Evolutionary conservation across 495 filamentous ascomycete species (phyloP).

Genomic region (Schizothecium vesticola): DNA sequence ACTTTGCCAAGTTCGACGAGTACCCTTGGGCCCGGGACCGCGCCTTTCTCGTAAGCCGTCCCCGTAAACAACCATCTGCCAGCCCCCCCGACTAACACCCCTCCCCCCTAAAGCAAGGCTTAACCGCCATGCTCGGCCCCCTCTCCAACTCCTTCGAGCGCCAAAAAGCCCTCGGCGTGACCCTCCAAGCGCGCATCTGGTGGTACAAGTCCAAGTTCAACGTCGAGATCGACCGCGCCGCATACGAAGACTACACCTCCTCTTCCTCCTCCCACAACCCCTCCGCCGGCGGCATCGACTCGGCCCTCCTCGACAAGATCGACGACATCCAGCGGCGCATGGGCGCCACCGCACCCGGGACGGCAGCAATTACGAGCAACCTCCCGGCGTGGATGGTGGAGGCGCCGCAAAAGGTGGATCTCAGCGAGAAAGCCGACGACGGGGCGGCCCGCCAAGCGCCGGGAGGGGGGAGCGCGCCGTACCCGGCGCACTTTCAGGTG

Average conservation of each 20-base stretch:
- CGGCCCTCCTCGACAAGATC: conserved; percentile 22
- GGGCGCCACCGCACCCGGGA: neutral
- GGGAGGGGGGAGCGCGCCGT: conserved; percentile 46
- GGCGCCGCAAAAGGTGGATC: conserved; percentile 38
- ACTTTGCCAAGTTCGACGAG: conserved; percentile 17
- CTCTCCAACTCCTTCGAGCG: conserved; percentile 19
- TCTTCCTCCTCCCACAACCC: conserved; percentile 11
- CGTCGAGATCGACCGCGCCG: conserved; percentile 30
- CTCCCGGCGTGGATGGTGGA: conserved; percentile 41
- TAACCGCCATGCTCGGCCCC: conserved; percentile 26
- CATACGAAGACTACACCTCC: conserved; percentile 33
- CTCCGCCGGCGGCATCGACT: conserved; percentile 12
- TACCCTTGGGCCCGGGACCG: conserved; percentile 23
- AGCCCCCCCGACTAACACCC: conserved; percentile 2
- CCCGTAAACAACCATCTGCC: neutral
- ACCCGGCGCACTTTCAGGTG: conserved; percentile 81
- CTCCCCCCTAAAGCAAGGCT: conserved; percentile 17
- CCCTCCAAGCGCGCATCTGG: conserved; percentile 39
- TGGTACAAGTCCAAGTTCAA: conserved; percentile 38
- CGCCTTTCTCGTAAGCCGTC: conserved; percentile 25
- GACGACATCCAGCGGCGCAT: conserved; percentile 25
- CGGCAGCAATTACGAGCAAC: neutral
- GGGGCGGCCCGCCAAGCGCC: conserved; percentile 5
- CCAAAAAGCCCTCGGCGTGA: conserved; percentile 27
- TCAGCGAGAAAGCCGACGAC: conserved; percentile 31